phyloP scores from a whole-genome alignment of 176 grass and related monocot genomes.

The Aegilops umbellulata region DNA sequence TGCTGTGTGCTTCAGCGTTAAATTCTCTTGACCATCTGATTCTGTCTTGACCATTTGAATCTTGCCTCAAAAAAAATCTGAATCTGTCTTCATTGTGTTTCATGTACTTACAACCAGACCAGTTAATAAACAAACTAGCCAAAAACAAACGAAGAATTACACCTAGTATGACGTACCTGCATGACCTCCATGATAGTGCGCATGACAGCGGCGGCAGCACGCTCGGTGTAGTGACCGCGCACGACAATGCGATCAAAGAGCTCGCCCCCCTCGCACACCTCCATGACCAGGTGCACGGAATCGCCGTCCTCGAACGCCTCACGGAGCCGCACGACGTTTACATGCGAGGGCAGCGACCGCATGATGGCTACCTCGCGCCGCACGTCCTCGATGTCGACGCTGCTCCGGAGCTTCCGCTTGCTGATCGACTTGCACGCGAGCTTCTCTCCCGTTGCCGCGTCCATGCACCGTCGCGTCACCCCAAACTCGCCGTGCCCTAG shows the following conservation, averaged over 20 bases:
- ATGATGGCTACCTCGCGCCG: slow-evolving; percentile 64
- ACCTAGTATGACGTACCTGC: slow-evolving; percentile 19
- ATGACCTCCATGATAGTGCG: slow-evolving; percentile 69
- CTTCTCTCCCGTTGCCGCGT: slow-evolving; percentile 17
- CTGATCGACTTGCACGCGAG: slow-evolving; percentile 65
- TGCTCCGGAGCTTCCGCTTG: slow-evolving; percentile 51
- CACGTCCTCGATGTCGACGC: slow-evolving; percentile 58
- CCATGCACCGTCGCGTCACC: slow-evolving; percentile 44
- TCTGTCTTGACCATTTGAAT: not conserved
- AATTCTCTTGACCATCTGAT: not conserved
- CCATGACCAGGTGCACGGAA: slow-evolving; percentile 72
- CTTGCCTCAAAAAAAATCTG: too few relatives aligned
- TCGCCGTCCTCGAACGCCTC: slow-evolving; percentile 73
- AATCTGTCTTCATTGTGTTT: not conserved
- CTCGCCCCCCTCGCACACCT: slow-evolving; percentile 86
- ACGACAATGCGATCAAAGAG: slow-evolving; percentile 78
- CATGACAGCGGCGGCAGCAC: slow-evolving; percentile 52
- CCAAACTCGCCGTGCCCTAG: slow-evolving; percentile 65
- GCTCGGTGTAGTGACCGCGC: slow-evolving; percentile 58
- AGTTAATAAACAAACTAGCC: not conserved
- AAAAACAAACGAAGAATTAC: not conserved
- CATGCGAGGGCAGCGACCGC: slow-evolving; percentile 44
- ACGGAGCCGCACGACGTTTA: slow-evolving; percentile 55
- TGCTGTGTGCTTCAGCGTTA: not conserved
- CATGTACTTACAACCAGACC: not conserved